Percentiles rank a stretch among this genome's conserved stretches.
phyloP scores from a whole-genome alignment of 805 yeast species.

The Cyberlindnera suaveolens region DNA sequence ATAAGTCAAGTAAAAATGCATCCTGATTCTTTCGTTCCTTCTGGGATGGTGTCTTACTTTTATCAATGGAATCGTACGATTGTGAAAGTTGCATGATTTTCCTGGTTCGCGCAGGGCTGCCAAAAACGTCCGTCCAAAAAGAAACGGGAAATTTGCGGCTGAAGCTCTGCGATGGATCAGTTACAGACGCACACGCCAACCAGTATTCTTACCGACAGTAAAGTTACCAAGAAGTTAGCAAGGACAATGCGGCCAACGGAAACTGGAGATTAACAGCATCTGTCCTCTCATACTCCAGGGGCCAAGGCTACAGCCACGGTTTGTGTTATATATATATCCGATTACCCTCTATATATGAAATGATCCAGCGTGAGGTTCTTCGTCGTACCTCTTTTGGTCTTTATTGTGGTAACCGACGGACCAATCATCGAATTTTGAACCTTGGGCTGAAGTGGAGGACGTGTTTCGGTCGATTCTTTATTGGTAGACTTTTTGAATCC shows the following conservation, averaged over 20 bases:
- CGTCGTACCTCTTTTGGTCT: slow-evolving; percentile 5
- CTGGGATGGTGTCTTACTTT: not conserved
- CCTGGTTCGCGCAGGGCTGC: not conserved
- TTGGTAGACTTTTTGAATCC: slow-evolving; percentile 5
- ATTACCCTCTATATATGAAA: slow-evolving; percentile 14
- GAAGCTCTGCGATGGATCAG: too few relatives aligned
- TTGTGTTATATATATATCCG: not conserved
- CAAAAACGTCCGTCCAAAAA: too few relatives aligned
- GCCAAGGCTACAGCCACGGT: too few relatives aligned
- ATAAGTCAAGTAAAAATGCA: not conserved
- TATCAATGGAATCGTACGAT: slow-evolving; percentile 1
- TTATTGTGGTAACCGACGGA: slow-evolving; percentile 1
- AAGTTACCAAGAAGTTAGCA: too few relatives aligned
- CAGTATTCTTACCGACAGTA: too few relatives aligned
- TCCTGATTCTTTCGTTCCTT: not conserved
- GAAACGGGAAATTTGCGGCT: too few relatives aligned
- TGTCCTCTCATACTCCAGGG: too few relatives aligned
- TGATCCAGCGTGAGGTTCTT: slow-evolving; percentile 15
- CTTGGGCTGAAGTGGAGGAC: not conserved
- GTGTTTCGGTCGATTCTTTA: not conserved
- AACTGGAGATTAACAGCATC: too few relatives aligned
- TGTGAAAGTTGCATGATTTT: slow-evolving; percentile 3
- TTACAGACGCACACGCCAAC: too few relatives aligned
- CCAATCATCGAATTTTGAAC: not conserved
- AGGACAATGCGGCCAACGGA: too few relatives aligned